Evolutionary conservation across 2,329 filamentous ascomycete species (phyloP), one percentile per base, ranked within the genome.

Genomic region (Pseudocercospora fijiensis): DNA sequence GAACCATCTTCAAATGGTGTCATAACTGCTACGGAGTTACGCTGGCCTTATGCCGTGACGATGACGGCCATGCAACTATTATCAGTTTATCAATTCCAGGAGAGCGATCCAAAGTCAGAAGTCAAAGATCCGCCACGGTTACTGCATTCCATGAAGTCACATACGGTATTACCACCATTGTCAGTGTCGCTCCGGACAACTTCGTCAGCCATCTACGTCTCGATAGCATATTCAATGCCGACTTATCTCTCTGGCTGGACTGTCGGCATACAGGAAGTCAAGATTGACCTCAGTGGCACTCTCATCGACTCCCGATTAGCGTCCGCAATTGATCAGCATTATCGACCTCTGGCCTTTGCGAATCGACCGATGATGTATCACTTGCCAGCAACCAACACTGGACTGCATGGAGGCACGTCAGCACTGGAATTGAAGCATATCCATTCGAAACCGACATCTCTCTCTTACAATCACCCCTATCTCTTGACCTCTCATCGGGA

Each of bases 261-360:
- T 7, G 85, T 96, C 16, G 93, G 92, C 1, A 86, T 98, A n/a
- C 94, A 98, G 76, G 94, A 97, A 76, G 80, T 97, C 49, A 87
- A 89, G 63, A 83, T 96, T n/a, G 67, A 68, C 8, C 77, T 77
- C 33, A 74, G 78, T 53, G 84, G 84, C 6, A 77, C 77, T 13
- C 74, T 85, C 0, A 70, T 81, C 0, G 76, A 79, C 37, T 85
- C 83, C 2, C 80, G 83, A 6, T 70, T 84, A 3, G 78, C 83
- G 16, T 82, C 81, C 2, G 82, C 83, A n/a, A 76, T 82, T 18
- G 78, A 81, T 20, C 77, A 80, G 58, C 78, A 80, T 27, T 83
- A 80, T 52, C 79, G 80, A 1, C 76, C 72, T 66, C 75, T 70
- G 57, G 80, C 64, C 63, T 78, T 76, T 63, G 65, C 70, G 7